Conservation (phyloP, 2,329 filamentous ascomycete species). For the Cercospora beticola region DNA sequence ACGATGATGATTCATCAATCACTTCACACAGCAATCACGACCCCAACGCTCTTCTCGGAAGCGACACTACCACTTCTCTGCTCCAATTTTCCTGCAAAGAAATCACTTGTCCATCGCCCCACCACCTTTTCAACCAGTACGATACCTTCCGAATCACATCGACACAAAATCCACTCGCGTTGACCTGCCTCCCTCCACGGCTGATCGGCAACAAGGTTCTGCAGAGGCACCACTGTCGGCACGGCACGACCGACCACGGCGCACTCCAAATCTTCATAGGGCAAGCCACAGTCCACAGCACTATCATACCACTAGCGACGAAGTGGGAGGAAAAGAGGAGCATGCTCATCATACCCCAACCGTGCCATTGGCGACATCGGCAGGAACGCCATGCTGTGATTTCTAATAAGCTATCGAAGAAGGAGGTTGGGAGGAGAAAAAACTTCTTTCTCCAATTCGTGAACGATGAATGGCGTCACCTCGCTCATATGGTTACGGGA, state of each 20-base stretch:
- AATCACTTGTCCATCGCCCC: background rate
- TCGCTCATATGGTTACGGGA: background rate
- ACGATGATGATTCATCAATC: background rate
- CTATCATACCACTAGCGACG: background rate
- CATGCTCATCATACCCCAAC: background rate
- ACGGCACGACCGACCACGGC: conserved; percentile 1
- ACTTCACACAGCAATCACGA: background rate
- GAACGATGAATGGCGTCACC: background rate
- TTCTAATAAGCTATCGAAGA: background rate
- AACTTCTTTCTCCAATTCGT: background rate
- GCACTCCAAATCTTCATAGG: background rate
- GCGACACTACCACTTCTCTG: background rate
- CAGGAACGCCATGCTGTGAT: background rate
- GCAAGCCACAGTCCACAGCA: background rate
- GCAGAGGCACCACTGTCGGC: background rate
- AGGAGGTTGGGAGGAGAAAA: background rate
- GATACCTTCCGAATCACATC: background rate
- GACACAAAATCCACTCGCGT: background rate
- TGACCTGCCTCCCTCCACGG: background rate
- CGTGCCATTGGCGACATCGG: background rate
- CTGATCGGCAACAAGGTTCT: background rate
- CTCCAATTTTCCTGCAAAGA: background rate
- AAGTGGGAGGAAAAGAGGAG: background rate
- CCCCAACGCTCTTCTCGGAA: background rate
- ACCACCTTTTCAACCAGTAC: background rate